Base-by-base conservation (phyloP, 164 flowering plant species). In the Akebia trifoliata region DNA sequence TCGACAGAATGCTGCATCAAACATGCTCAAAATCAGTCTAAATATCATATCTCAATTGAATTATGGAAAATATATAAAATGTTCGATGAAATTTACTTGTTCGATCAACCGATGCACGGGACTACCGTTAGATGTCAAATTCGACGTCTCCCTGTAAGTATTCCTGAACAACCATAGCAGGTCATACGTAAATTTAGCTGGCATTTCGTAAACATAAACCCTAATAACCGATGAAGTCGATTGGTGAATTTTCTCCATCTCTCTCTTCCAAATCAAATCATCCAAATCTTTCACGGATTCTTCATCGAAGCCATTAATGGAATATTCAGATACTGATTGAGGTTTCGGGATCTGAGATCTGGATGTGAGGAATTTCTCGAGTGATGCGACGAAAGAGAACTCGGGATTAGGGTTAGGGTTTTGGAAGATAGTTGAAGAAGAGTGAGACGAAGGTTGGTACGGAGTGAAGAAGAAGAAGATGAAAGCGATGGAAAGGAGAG, bases 51-150 rank as follows among this genome's bases (percentile, higher is more conserved):
- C 43, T 18, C 32, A 49, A 45, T 25, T 20, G 26, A 29, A 29
- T 22, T 8, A 0, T 1, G 17, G 31, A 47, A 12, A 12, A 45
- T 11, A 14, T 10, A 38, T 22, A 0, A 7, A 56, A 40, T 11
- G 7, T 6, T 34, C 3, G 34, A 4, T 1, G 18, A 37, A 42
- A 20, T 6, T 11, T 40, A 84, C 97, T 81, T 91, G 98, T 62
- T 92, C 93, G 50, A 92, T 86, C 15, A 92, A 62, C 3, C 98
- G 81, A 69, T 88, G 98, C 28, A 89, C 96, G 7, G 95, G 96
- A 67, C 96, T 89, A 22, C 98, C 98, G 65, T 92, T 92, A 17
- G 98, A 92, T 20, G 96, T 89, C 58, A 83, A 71, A 81, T 92
- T 92, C 29, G 66, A 69, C 3, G 96, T 92, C 29, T 89, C 87